Percentiles rank a stretch among this genome's conserved stretches.
These are phyloP conservation scores for Pisolithus thermaeus DNA, from an alignment of 1,284 basidiomycete genomes.

Conservation along the genomic window DNA sequence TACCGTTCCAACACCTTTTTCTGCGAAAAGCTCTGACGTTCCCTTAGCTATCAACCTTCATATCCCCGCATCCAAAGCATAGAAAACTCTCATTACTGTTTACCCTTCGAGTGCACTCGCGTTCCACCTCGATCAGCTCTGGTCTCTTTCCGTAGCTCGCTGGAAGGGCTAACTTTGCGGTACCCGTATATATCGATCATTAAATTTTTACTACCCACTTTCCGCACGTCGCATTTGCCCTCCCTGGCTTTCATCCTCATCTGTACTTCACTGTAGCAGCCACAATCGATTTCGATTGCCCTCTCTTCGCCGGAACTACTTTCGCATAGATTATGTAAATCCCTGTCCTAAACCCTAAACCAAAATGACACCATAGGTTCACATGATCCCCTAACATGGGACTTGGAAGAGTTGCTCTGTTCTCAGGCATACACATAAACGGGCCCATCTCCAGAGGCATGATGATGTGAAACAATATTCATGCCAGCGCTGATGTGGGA, in stretches of 20 bases:
- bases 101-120: slow-evolving; percentile 3
- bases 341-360: neutral
- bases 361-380: neutral
- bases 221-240: slow-evolving; percentile 19
- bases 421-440: too few species aligned
- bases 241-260: slow-evolving; percentile 17
- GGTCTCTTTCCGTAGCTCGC: slow-evolving; percentile 8
- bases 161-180: slow-evolving; percentile 9
- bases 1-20: neutral
- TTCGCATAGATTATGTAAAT: neutral
- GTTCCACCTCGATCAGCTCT: slow-evolving; percentile 2
- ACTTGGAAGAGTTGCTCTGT: neutral
- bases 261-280: slow-evolving; percentile 30
- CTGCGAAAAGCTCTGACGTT: slow-evolving; percentile 6
- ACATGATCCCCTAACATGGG: neutral
- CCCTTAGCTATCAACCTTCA: slow-evolving; percentile 56
- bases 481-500: too few species aligned
- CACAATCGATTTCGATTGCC: slow-evolving; percentile 10
- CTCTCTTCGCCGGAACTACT: neutral
- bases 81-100: slow-evolving; percentile 17
- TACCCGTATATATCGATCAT: slow-evolving; percentile 32
- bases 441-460: too few species aligned
- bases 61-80: slow-evolving; percentile 50
- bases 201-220: slow-evolving; percentile 22
- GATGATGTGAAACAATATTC: too few species aligned